Evolutionary conservation across 2,329 filamentous ascomycete species (phyloP).

Genomic region (Alternaria metachromatica): DNA sequence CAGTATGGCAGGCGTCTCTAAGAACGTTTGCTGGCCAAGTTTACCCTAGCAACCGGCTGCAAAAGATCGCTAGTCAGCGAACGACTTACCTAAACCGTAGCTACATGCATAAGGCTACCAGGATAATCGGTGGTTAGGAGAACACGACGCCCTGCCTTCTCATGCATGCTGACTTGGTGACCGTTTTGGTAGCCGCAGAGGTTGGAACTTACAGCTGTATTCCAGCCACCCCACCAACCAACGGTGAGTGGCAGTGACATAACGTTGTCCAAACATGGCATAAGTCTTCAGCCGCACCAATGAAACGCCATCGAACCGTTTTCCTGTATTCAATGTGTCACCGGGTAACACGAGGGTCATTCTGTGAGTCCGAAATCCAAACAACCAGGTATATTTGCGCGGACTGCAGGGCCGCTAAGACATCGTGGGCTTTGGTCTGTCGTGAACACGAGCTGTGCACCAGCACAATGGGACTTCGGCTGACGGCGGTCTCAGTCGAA

Average conservation of each 20-base stretch:
- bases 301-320: not conserved
- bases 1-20: slow-evolving; percentile 20
- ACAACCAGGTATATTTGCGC: not conserved
- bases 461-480: not conserved
- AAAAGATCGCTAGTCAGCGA: slow-evolving; percentile 11
- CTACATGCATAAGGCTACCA: slow-evolving; percentile 23
- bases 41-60: slow-evolving; percentile 21
- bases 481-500: not conserved
- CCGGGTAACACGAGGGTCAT: not conserved
- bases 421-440: not conserved
- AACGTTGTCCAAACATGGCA: not conserved
- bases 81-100: slow-evolving; percentile 8
- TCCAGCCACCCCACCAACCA: slow-evolving; percentile 9
- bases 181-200: not conserved
- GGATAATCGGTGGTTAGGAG: slow-evolving; percentile 16
- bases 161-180: slow-evolving; percentile 9
- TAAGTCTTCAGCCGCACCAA: not conserved
- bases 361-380: not conserved
- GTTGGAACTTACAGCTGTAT: slow-evolving; percentile 3
- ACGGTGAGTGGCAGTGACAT: not conserved
- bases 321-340: not conserved
- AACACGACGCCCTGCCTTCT: slow-evolving; percentile 10
- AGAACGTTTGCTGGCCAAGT: slow-evolving; percentile 17
- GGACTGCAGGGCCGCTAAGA: not conserved
- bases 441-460: not conserved